Conservation (phyloP, 225 moss, liverwort and hornwort species). For the Rhytidiadelphus loreus region DNA sequence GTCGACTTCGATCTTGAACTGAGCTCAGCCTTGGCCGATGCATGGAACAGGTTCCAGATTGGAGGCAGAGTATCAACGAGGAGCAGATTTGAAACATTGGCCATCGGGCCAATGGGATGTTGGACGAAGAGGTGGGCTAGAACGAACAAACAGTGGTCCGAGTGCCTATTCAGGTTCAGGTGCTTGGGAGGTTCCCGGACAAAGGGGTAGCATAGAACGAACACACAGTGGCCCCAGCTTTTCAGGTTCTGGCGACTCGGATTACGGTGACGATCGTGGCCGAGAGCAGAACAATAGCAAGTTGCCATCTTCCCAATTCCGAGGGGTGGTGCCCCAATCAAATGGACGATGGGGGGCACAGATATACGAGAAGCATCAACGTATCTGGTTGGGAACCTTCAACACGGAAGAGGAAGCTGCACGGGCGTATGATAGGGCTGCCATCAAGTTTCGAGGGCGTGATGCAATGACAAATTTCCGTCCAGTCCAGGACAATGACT, state of each 20-base stretch:
- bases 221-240: conserved; percentile 54
- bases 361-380: conserved; percentile 98
- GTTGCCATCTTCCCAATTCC: conserved; percentile 91
- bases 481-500: conserved; percentile 76
- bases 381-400: conserved; percentile 98
- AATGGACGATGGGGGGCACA: conserved; percentile 99
- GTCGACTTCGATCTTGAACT: neutral
- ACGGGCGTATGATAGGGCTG: conserved; percentile 83
- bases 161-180: conserved; percentile 23
- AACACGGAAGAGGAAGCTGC: conserved; percentile 98
- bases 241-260: conserved; percentile 56
- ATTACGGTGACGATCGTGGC: conserved; percentile 76
- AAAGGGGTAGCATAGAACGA: conserved; percentile 31
- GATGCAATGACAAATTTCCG: conserved; percentile 98
- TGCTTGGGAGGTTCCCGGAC: conserved; percentile 22
- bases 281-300: conserved; percentile 65
- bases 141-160: conserved; percentile 46
- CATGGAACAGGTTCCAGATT: conserved; percentile 35
- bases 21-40: neutral
- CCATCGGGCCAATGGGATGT: conserved; percentile 26
- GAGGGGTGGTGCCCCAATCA: conserved; percentile 96
- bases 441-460: conserved; percentile 93
- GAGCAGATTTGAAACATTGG: conserved; percentile 33
- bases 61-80: conserved; percentile 26
- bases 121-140: conserved; percentile 16